A percentile compares a stretch with the other conserved stretches of the same genome.
Evolutionary conservation across 768 basidiomycete genomes (phyloP).

Genomic region (Hygrocybe punicea): DNA sequence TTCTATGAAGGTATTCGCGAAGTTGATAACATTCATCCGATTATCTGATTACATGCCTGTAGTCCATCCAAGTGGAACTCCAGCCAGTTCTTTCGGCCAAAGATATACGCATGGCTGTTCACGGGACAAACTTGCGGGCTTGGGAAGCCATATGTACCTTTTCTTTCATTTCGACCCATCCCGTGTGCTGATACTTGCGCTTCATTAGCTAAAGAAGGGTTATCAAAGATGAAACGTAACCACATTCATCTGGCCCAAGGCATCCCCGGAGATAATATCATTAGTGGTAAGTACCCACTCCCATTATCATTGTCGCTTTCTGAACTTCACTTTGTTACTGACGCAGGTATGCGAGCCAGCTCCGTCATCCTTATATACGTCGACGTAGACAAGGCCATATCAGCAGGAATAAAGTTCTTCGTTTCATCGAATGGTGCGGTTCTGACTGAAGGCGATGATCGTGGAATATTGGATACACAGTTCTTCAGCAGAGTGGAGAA

Average conservation of each 20-base stretch:
- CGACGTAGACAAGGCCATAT: conserved; percentile 65
- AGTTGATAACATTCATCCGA: neutral
- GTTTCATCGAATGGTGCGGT: conserved; percentile 86
- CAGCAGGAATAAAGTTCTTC: conserved; percentile 68
- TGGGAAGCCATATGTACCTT: conserved; percentile 69
- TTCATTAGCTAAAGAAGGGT: conserved; percentile 58
- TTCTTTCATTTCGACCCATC: neutral
- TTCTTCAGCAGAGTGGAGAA: conserved; percentile 73
- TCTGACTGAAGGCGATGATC: conserved; percentile 71
- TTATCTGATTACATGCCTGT: neutral
- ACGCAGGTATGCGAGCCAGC: conserved; percentile 72
- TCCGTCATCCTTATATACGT: conserved; percentile 82
- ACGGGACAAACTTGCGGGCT: conserved; percentile 68
- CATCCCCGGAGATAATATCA: conserved; percentile 57
- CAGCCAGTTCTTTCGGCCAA: conserved; percentile 51
- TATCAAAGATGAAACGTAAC: conserved; percentile 83
- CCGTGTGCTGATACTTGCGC: neutral
- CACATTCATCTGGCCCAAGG: conserved; percentile 93
- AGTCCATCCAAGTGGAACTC: conserved; percentile 71
- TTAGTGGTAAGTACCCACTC: conserved; percentile 60
- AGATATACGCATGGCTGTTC: conserved; percentile 79
- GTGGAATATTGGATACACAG: conserved; percentile 55
- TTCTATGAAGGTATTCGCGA: conserved; percentile 60
- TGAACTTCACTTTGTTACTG: neutral
- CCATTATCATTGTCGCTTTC: neutral